phyloP scores from a whole-genome alignment of 2,329 filamentous ascomycete genomes.

The Trichoderma sp. region DNA sequence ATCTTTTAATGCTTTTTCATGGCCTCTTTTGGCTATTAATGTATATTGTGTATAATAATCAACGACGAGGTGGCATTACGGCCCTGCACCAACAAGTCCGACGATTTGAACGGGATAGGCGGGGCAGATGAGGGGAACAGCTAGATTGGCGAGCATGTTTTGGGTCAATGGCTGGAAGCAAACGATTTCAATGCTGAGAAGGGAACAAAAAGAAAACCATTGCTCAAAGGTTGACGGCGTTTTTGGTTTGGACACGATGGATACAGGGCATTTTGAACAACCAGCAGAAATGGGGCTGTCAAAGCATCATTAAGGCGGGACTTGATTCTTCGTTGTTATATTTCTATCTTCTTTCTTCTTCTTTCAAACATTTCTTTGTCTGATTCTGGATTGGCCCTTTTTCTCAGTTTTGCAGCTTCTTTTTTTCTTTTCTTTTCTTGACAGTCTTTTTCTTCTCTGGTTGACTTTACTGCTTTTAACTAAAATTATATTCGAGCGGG shows the following conservation, averaged over 20 bases:
- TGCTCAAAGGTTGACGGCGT: constrained; percentile 27
- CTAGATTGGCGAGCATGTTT: constrained; percentile 22
- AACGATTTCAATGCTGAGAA: constrained; percentile 25
- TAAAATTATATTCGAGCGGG: background rate
- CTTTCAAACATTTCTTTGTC: constrained; percentile 6
- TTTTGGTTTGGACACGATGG: constrained; percentile 28
- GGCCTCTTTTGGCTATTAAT: constrained; percentile 31
- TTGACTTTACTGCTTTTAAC: constrained; percentile 16
- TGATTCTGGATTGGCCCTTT: constrained; percentile 9
- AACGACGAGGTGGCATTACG: constrained; percentile 12
- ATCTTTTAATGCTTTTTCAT: constrained; percentile 12
- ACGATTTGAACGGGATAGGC: background rate
- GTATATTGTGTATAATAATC: constrained; percentile 33
- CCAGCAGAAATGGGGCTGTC: constrained; percentile 9
- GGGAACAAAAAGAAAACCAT: constrained; percentile 20
- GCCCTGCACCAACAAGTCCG: constrained; percentile 12
- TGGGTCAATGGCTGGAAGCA: constrained; percentile 13
- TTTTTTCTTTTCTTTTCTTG: constrained; percentile 11
- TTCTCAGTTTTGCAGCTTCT: background rate
- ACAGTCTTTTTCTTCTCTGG: background rate
- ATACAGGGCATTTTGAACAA: constrained; percentile 25
- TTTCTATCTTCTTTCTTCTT: background rate
- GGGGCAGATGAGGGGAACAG: background rate
- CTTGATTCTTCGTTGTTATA: constrained; percentile 8
- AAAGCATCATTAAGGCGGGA: constrained; percentile 14